Conservation (phyloP, 441 rosid species). For the Pelargonium australe region DNA sequence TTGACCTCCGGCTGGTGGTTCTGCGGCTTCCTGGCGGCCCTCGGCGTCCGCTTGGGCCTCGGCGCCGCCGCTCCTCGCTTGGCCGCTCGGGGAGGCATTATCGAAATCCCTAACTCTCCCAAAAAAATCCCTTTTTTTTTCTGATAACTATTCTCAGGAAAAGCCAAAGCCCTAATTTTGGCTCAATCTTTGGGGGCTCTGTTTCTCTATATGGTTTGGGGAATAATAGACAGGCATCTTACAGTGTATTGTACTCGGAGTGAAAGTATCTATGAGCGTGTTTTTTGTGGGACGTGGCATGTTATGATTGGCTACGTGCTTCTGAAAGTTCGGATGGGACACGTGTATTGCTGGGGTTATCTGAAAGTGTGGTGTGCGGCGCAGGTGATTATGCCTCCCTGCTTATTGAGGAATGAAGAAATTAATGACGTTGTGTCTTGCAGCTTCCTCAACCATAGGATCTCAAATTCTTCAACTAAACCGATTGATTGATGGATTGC, state of each 20-base stretch:
- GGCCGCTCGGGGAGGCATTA: slow-evolving; percentile 67
- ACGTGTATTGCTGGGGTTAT: not conserved
- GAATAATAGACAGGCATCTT: not conserved
- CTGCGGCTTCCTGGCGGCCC: slow-evolving; percentile 44
- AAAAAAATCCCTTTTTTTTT: not conserved
- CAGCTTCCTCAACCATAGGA: slow-evolving; percentile 2
- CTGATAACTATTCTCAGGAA: not conserved
- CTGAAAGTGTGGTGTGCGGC: not conserved
- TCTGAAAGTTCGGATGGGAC: not conserved
- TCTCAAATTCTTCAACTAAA: not conserved
- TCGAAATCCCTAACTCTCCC: not conserved
- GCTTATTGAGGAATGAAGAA: not conserved
- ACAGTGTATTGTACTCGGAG: not conserved
- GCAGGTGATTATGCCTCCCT: not conserved
- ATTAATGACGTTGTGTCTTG: not conserved
- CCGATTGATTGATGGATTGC: too few species aligned
- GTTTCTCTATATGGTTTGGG: not conserved
- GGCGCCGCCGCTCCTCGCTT: slow-evolving; percentile 62
- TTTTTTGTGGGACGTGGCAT: not conserved
- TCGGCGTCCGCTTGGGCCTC: slow-evolving; percentile 36
- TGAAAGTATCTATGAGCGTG: not conserved
- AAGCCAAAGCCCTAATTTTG: slow-evolving; percentile 2
- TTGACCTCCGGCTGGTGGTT: slow-evolving; percentile 29
- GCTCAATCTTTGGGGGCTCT: not conserved
- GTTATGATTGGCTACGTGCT: not conserved